phyloP scores from a whole-genome alignment of 169 alveolate species.

The Plasmodium blacklocki region DNA sequence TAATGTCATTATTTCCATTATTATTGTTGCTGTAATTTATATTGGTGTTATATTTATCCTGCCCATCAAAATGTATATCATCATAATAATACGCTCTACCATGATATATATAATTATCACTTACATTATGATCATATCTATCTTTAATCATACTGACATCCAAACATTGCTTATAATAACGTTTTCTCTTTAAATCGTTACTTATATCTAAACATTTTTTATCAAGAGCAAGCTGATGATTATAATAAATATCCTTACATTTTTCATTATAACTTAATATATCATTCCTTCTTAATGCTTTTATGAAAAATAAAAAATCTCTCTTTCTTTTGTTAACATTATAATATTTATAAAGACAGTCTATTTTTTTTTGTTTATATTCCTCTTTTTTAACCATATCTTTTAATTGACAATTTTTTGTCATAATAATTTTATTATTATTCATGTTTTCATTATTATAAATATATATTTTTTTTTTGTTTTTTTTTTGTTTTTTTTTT shows the following conservation, averaged over 20 bases:
- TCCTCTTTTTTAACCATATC: no score
- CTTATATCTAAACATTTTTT: slow-evolving; percentile 26
- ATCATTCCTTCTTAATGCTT: not conserved
- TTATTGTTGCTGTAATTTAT: no score
- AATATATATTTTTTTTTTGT: no score
- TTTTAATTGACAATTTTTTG: no score
- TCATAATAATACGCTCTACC: not conserved
- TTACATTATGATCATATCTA: not conserved
- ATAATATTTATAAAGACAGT: not conserved
- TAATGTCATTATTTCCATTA: not conserved
- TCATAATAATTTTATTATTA: no score
- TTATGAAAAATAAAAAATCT: not conserved
- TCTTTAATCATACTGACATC: not conserved
- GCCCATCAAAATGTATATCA: no score
- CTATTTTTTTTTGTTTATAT: not conserved
- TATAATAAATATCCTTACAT: not conserved
- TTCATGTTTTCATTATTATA: no score
- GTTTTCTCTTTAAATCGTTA: slow-evolving; percentile 18
- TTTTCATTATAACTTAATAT: slow-evolving; percentile 9
- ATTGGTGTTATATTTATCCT: no score
- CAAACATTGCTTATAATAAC: slow-evolving; percentile 7
- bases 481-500: no score
- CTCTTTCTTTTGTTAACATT: not conserved
- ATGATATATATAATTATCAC: not conserved
- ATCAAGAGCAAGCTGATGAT: not conserved